Conservation (phyloP, 140 eudicot species). For the Cichorium intybus region DNA sequence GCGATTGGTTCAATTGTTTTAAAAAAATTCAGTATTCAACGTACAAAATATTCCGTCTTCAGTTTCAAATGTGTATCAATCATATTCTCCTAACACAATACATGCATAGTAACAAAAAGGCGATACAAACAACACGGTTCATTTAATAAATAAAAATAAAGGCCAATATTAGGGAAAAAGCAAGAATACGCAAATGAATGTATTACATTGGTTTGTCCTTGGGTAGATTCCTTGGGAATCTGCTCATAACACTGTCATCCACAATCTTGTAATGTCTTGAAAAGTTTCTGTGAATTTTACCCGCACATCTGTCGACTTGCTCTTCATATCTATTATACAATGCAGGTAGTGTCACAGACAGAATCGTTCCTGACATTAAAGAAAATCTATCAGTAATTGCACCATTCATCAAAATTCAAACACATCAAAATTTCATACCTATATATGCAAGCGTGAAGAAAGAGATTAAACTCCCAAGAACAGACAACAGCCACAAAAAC, state of each 20-base stretch:
- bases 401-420: neutral
- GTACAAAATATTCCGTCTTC: too few species aligned
- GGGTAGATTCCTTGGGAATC: constrained; percentile 43
- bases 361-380: constrained; percentile 55
- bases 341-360: constrained; percentile 76
- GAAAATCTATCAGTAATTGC: constrained; percentile 11
- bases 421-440: constrained; percentile 58
- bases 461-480: constrained; percentile 76
- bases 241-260: constrained; percentile 64
- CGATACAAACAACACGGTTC: neutral
- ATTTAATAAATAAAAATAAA: neutral
- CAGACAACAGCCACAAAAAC: constrained; percentile 89
- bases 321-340: constrained; percentile 72
- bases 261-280: constrained; percentile 73
- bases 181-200: neutral
- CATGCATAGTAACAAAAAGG: neutral
- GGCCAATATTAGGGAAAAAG: neutral
- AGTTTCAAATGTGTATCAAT: too few species aligned
- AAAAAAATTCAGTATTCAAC: too few species aligned
- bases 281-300: constrained; percentile 56
- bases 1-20: too few species aligned
- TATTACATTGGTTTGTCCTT: constrained; percentile 55
- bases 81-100: too few species aligned
- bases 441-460: constrained; percentile 85
- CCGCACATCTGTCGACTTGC: constrained; percentile 58